Evolutionary conservation across 1,284 basidiomycete species (phyloP), one percentile per base, ranked within the genome.

Genomic region (Kwoniella shivajii): DNA sequence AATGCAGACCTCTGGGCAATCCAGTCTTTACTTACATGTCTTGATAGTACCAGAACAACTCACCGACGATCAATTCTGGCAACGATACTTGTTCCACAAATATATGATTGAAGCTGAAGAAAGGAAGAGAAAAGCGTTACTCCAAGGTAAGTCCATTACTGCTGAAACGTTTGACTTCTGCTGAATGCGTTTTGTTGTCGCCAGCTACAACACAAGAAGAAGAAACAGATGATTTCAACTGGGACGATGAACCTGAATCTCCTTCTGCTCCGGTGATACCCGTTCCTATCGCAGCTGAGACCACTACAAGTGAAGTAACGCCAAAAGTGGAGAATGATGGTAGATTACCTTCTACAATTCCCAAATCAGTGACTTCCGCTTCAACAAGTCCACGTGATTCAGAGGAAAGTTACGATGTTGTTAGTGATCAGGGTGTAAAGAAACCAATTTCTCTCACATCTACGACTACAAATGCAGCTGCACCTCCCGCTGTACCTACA

Each of bases 1-100:
- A 36, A 30, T 38, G 50, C 39, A 24, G 20, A 16, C 14, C 16
- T 41, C 4, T 41, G 10, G 26, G 37, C 6, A 34, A 24, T 33
- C 13, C 46, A 22, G 30, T 36, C 47, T 33, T 33, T 26, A 7
- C n/a, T 45, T 57, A 34, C 38, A 42, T 2, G 18, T 1, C 11
- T 22, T 38, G 22, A 6, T 65, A 93, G 92, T 92, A 1, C 90
- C 90, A 3, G 82, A 84, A 20, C 80, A 81, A 54, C 78, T 95
- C 65, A 80, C 83, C 1, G 82, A 84, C 51, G 84, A 87, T 43
- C 82, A 82, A 37, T 97, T 96, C 78, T 96, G 93, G 93, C 84
- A 85, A 47, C 83, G 92, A 14, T 96, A 92, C 78, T 92, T 94
- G 79, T 97, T 94, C 85, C 85, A 92, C 34, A 85, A 87, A 33